phyloP scores from a whole-genome alignment of 1,284 basidiomycete genomes.

The Anthracocystis walkeri region DNA sequence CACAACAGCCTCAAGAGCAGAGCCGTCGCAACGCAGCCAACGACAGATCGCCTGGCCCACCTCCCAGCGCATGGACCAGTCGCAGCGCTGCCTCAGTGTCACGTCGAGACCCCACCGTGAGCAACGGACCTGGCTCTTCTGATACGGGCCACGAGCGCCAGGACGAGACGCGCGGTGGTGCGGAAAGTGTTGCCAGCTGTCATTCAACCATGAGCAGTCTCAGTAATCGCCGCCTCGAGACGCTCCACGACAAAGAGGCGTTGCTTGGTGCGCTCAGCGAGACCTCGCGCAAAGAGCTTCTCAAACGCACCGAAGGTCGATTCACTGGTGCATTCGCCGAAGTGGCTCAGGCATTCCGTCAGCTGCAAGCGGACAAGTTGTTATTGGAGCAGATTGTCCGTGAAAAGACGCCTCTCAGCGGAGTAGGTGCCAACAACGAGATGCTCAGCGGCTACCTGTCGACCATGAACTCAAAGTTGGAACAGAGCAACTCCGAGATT shows the following conservation, averaged over 20 bases:
- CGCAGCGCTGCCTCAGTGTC: slow-evolving; percentile 1
- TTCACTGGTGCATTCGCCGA: slow-evolving; percentile 60
- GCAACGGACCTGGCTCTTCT: slow-evolving; percentile 1
- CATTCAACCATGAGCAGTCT: slow-evolving; percentile 39
- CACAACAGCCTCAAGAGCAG: neutral
- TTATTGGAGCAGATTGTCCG: slow-evolving; percentile 59
- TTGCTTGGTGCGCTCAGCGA: slow-evolving; percentile 29
- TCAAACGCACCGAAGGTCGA: slow-evolving; percentile 53
- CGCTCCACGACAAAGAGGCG: slow-evolving; percentile 41
- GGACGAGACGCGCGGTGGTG: slow-evolving; percentile 12
- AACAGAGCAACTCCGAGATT: slow-evolving; percentile 52
- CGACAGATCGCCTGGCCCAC: slow-evolving; percentile 13
- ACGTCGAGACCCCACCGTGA: neutral
- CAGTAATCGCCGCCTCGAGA: slow-evolving; percentile 45
- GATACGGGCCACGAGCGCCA: slow-evolving; percentile 13
- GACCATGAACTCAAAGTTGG: slow-evolving; percentile 51
- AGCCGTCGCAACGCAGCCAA: slow-evolving; percentile 8
- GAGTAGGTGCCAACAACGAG: slow-evolving; percentile 44
- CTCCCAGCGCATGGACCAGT: slow-evolving; percentile 27
- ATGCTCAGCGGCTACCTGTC: slow-evolving; percentile 48
- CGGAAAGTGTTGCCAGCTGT: slow-evolving; percentile 20
- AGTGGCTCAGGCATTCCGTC: slow-evolving; percentile 57
- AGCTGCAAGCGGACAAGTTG: slow-evolving; percentile 60
- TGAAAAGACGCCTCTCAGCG: slow-evolving; percentile 56
- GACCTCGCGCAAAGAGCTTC: slow-evolving; percentile 27